A percentile compares a stretch with the other conserved stretches of the same genome.
Evolutionary conservation across 1,139 yeast genomes (phyloP).

Genomic region (Taiozyma sp.): DNA sequence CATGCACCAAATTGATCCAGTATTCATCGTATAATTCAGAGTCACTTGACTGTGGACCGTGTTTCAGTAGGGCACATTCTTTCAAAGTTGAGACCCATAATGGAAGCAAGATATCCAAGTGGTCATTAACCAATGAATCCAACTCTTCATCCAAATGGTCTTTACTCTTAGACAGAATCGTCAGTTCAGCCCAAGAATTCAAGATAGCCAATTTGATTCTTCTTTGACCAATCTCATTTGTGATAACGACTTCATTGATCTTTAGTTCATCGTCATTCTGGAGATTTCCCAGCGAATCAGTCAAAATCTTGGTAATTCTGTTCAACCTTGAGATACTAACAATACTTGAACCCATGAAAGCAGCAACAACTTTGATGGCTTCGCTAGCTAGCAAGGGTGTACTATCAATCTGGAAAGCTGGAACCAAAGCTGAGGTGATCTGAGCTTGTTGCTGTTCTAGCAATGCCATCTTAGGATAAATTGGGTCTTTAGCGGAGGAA

Average conservation of each 20-base stretch:
- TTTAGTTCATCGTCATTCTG: constrained; percentile 21
- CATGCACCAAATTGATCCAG: constrained; percentile 81
- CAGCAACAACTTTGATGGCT: constrained; percentile 79
- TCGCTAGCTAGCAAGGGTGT: constrained; percentile 70
- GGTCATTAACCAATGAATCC: constrained; percentile 47
- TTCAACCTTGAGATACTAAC: constrained; percentile 44
- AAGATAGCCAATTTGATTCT: constrained; percentile 58
- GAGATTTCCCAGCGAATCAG: constrained; percentile 59
- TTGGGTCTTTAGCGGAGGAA: constrained; percentile 60
- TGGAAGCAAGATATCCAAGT: constrained; percentile 59
- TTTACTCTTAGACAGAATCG: constrained; percentile 43
- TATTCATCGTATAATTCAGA: constrained; percentile 59
- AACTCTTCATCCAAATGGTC: constrained; percentile 31
- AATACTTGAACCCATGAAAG: constrained; percentile 58
- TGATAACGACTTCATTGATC: constrained; percentile 36
- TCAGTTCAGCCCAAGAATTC: constrained; percentile 86
- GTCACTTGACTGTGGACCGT: constrained; percentile 37
- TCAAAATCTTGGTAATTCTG: constrained; percentile 65
- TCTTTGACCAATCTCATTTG: constrained; percentile 21
- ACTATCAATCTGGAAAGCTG: constrained; percentile 78
- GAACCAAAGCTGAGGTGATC: constrained; percentile 83
- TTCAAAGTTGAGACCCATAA: constrained; percentile 76
- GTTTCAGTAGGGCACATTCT: constrained; percentile 68
- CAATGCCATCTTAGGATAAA: constrained; percentile 65
- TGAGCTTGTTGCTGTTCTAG: constrained; percentile 95